Evolutionary conservation across 805 yeast genomes (phyloP), one percentile per base, ranked within the genome.

Genomic region (Myxozyma kluyveri): DNA sequence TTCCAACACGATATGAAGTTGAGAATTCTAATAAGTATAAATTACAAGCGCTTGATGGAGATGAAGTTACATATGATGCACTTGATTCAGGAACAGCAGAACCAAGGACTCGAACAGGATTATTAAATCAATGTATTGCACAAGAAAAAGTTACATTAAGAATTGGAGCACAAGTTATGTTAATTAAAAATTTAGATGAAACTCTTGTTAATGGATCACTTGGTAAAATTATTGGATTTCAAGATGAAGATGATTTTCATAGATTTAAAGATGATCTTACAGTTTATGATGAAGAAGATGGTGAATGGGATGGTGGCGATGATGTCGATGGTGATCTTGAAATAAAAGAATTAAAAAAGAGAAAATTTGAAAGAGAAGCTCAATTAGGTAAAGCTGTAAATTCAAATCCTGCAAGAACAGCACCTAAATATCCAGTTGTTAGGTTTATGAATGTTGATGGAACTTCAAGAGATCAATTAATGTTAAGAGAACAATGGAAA

Each of bases 91-190:
- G 65, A 17, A 65, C 54, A 1, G 57, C 59, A 6, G 62, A 49
- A 17, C 52, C 45, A 50, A 61, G 38, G 17, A 62, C 54, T 61
- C 61, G 65, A 18, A 66, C 70, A 31, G 63, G 72, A 51, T 67
- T 83, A 45, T 83, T 84, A 19, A 67, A 72, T 2, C 75, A 77
- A 42, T 72, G 88, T 36, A 83, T 90, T 85, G 95, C 93, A 41
- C 86, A 84, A 24, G 75, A 77, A 51, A 65, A 61, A 4, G 64
- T 93, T 14, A 75, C 72, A 2, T 70, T 93, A 58, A 91, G 90
- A 66, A 82, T 80, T 49, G 88, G 88, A 33, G 95, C 96, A 0
- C 99, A 93, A 68, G 97, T 93, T 1, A 90, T 93, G 96, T 82
- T 88, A 76, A 70, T 93, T 59, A 88, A 86, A 62, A 93, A 93